phyloP scores from a whole-genome alignment of 306 rosid genomes.

The Dalbergia cultrata region DNA sequence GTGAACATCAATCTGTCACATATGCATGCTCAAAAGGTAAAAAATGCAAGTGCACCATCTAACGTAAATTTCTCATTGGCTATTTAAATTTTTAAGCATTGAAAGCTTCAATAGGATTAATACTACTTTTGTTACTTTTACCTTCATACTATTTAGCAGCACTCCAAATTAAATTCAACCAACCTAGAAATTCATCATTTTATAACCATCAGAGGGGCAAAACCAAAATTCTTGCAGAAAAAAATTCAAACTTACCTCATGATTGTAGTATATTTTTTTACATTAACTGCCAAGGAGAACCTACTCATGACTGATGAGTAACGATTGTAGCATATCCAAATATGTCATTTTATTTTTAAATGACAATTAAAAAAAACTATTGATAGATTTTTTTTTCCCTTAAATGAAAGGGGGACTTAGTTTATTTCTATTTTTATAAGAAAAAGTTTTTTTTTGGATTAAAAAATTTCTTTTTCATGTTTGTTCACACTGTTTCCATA shows the following conservation, averaged over 20 bases:
- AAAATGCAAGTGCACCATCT: conserved; percentile 33
- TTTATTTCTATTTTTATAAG: neutral
- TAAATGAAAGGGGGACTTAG: too few species aligned
- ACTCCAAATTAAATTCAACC: neutral
- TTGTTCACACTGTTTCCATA: too few species aligned
- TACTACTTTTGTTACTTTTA: too few species aligned
- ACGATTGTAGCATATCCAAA: too few species aligned
- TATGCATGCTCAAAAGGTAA: conserved; percentile 25
- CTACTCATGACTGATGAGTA: too few species aligned
- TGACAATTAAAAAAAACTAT: too few species aligned
- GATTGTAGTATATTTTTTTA: neutral
- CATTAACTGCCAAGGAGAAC: too few species aligned
- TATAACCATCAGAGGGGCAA: neutral
- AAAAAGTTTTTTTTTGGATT: too few species aligned
- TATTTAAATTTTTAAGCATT: neutral
- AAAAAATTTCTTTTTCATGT: too few species aligned
- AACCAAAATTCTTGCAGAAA: neutral
- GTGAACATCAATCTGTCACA: conserved; percentile 31
- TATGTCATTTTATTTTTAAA: too few species aligned
- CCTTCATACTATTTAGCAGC: too few species aligned
- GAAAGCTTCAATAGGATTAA: neutral
- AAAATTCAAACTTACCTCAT: neutral
- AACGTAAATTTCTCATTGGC: conserved; percentile 11
- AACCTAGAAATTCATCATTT: conserved; percentile 29
- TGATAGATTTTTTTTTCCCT: too few species aligned